Conservation (phyloP, 495 filamentous ascomycete genomes). For the Echria macrotheca region DNA sequence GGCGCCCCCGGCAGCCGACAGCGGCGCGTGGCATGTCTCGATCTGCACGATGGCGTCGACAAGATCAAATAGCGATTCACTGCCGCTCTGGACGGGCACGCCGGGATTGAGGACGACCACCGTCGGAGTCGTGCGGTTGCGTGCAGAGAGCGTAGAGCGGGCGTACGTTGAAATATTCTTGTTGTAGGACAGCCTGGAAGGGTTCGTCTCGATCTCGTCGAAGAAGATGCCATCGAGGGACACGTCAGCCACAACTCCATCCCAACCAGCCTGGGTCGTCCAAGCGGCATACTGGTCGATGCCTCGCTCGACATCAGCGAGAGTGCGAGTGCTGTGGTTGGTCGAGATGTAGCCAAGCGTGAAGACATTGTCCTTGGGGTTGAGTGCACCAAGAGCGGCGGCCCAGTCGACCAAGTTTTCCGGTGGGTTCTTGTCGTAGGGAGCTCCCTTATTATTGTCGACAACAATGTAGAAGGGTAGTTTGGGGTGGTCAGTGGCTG, state of each 20-base stretch:
- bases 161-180: background rate
- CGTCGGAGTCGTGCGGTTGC: too few species aligned
- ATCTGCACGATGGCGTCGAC: constrained; percentile 5
- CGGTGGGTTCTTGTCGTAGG: background rate
- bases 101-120: constrained; percentile 7
- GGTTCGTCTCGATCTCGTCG: constrained; percentile 7
- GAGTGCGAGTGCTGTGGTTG: background rate
- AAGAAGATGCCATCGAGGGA: constrained; percentile 9
- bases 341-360: constrained; percentile 6
- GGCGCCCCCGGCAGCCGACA: background rate
- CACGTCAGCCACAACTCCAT: background rate
- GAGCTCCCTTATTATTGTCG: constrained; percentile 7
- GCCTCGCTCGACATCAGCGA: constrained; percentile 1
- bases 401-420: constrained; percentile 3
- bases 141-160: background rate
- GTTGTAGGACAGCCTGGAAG: constrained; percentile 5
- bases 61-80: constrained; percentile 4
- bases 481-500: background rate
- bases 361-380: background rate
- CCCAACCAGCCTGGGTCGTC: background rate
- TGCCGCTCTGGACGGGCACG: background rate
- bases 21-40: constrained; percentile 11
- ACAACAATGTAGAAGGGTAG: constrained; percentile 7
- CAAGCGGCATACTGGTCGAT: constrained; percentile 7
- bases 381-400: background rate